Percentiles rank a stretch among this genome's conserved stretches.
These are phyloP conservation scores for Solanum pinnatisectum DNA, from an alignment of 257 asterid genomes.

Conservation along the genomic window DNA sequence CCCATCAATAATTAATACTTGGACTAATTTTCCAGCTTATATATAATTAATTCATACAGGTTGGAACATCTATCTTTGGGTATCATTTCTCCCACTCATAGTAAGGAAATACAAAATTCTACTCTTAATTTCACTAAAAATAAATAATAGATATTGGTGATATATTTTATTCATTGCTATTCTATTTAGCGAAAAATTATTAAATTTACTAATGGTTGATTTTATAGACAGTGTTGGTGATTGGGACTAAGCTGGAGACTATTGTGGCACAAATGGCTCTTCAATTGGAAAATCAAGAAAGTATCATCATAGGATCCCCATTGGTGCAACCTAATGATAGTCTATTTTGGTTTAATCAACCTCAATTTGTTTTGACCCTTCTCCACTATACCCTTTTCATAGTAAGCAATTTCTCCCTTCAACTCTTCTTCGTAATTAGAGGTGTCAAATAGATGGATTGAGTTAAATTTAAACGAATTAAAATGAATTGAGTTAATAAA, in stretches of 20 bases:
- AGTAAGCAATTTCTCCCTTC: slow-evolving; percentile 19
- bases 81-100: slow-evolving; percentile 56
- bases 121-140: background rate
- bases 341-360: slow-evolving; percentile 62
- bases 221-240: slow-evolving; percentile 40
- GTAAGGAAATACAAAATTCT: slow-evolving; percentile 20
- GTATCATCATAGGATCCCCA: slow-evolving; percentile 53
- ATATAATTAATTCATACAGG: slow-evolving; percentile 27
- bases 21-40: background rate
- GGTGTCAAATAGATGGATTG: background rate
- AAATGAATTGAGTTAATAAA: background rate
- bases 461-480: background rate
- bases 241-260: slow-evolving; percentile 65
- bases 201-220: background rate
- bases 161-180: background rate
- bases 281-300: slow-evolving; percentile 25
- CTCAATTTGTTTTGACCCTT: slow-evolving; percentile 50
- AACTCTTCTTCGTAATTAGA: background rate
- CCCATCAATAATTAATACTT: background rate
- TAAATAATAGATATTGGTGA: background rate
- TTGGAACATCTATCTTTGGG: slow-evolving; percentile 72
- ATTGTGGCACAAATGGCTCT: slow-evolving; percentile 65
- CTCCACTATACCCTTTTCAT: slow-evolving; percentile 54
- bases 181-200: background rate
- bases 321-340: slow-evolving; percentile 51